These are phyloP conservation scores for Cercospora zeae-maydis DNA, from an alignment of 2,329 filamentous ascomycete genomes.

Conservation along the genomic window DNA sequence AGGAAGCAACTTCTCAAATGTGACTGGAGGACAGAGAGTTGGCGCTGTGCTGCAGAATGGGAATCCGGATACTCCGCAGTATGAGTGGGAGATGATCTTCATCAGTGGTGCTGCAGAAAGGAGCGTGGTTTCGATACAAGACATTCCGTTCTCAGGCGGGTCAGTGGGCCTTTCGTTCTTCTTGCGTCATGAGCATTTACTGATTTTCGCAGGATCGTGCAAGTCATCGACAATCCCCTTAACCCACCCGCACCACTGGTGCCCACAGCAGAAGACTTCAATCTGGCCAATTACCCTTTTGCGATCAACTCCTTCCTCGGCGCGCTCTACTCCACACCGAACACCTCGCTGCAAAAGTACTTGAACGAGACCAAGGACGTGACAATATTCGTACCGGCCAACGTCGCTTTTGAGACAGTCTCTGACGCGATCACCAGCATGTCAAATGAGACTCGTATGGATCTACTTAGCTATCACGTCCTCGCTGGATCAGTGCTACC, in stretches of 20 bases:
- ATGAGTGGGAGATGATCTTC: conserved; percentile 36
- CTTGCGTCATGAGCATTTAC: background rate
- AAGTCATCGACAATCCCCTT: conserved; percentile 53
- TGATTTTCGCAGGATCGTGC: conserved; percentile 45
- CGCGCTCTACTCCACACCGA: conserved; percentile 45
- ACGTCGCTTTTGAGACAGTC: conserved; percentile 36
- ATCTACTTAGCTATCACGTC: conserved; percentile 39
- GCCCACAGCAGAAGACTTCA: conserved; percentile 37
- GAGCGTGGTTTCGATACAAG: conserved; percentile 32
- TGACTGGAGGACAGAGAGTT: conserved; percentile 51
- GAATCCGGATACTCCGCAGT: conserved; percentile 4
- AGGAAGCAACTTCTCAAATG: conserved; percentile 45
- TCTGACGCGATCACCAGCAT: conserved; percentile 36
- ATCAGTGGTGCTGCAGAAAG: conserved; percentile 44
- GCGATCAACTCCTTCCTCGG: conserved; percentile 49
- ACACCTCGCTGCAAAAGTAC: conserved; percentile 32
- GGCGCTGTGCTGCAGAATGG: conserved; percentile 35
- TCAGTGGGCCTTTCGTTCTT: conserved; percentile 43
- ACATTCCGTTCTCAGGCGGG: conserved; percentile 43
- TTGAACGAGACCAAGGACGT: conserved; percentile 28
- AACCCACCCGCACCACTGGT: conserved; percentile 48
- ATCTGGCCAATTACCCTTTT: conserved; percentile 30
- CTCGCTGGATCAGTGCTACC: conserved; percentile 23
- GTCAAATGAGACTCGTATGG: conserved; percentile 29
- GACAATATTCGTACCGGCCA: conserved; percentile 35